Evolutionary conservation across 306 rosid species (phyloP).

Genomic region (Canavalia gladiata): DNA sequence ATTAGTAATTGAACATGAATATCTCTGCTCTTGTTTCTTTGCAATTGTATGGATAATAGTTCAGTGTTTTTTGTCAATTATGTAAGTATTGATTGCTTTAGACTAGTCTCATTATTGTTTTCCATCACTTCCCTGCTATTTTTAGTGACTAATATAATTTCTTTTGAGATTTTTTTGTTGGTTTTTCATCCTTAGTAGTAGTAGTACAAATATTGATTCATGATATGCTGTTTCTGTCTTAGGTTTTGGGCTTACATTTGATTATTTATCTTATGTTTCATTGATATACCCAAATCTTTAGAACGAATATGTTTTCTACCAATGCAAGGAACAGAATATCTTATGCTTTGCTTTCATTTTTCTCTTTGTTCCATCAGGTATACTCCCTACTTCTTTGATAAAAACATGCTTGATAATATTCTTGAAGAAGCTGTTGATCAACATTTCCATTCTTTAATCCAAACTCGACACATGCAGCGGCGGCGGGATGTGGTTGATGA

Average conservation of each 20-base stretch:
- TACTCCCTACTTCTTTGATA: constrained; percentile 97
- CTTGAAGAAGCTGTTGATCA: constrained; percentile 99
- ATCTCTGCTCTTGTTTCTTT: constrained; percentile 32
- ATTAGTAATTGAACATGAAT: constrained; percentile 34
- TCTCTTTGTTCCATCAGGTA: constrained; percentile 73
- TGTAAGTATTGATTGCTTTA: constrained; percentile 10
- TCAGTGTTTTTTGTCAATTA: constrained; percentile 11
- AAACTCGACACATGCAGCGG: constrained; percentile 94
- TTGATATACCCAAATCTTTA: not conserved
- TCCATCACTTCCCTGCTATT: constrained; percentile 3
- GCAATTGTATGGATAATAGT: constrained; percentile 19
- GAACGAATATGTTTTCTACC: constrained; percentile 12
- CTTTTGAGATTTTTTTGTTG: not conserved
- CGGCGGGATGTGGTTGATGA: constrained; percentile 91
- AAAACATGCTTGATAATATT: constrained; percentile 92
- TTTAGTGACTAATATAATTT: constrained; percentile 7
- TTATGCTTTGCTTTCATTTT: constrained; percentile 41
- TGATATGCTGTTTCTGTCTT: constrained; percentile 9
- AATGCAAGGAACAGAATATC: constrained; percentile 38
- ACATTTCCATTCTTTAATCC: constrained; percentile 90
- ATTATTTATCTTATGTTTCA: constrained; percentile 16
- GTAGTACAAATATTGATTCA: not conserved
- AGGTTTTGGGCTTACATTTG: constrained; percentile 24
- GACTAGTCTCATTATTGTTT: constrained; percentile 19
- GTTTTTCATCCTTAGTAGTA: not conserved